Evolutionary conservation across 805 yeast genomes (phyloP).

Genomic region (Jamesozyma jinghongensis): DNA sequence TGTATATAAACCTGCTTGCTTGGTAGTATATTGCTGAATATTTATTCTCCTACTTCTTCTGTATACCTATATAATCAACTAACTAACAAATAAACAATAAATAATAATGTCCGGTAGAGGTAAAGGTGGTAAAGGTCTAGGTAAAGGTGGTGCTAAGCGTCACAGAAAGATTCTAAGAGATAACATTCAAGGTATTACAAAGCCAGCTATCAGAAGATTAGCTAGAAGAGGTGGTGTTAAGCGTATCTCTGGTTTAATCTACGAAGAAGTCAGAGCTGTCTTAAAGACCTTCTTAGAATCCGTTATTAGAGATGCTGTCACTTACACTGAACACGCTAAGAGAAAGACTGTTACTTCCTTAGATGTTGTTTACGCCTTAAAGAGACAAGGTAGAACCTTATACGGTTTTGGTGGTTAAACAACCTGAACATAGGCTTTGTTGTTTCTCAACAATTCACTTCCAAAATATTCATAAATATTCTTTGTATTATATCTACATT

Average conservation of each 20-base stretch:
- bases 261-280: slow-evolving; percentile 97
- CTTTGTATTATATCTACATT: slow-evolving; percentile 1
- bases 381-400: slow-evolving; percentile 99
- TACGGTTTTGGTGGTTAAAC: slow-evolving; percentile 99
- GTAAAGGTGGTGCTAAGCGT: slow-evolving; percentile 99
- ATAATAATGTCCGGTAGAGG: slow-evolving; percentile 92
- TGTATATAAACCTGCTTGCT: not conserved
- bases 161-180: slow-evolving; percentile 99
- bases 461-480: not conserved
- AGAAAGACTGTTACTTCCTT: slow-evolving; percentile 99
- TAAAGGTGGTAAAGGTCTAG: slow-evolving; percentile 99
- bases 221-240: slow-evolving; percentile 99
- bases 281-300: slow-evolving; percentile 91
- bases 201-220: slow-evolving; percentile 99
- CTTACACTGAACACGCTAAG: slow-evolving; percentile 99
- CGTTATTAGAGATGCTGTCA: slow-evolving; percentile 98
- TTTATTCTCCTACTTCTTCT: no score
- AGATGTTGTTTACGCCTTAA: slow-evolving; percentile 97
- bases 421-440: not conserved
- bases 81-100: slow-evolving; percentile 8
- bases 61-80: not conserved
- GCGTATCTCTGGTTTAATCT: slow-evolving; percentile 97
- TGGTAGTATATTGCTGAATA: not conserved
- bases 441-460: not conserved
- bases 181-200: slow-evolving; percentile 98